A percentile compares a stretch with the other conserved stretches of the same genome.
These are phyloP conservation scores for Penstemon newberryi DNA, from an alignment of 257 asterid species.

Conservation along the genomic window DNA sequence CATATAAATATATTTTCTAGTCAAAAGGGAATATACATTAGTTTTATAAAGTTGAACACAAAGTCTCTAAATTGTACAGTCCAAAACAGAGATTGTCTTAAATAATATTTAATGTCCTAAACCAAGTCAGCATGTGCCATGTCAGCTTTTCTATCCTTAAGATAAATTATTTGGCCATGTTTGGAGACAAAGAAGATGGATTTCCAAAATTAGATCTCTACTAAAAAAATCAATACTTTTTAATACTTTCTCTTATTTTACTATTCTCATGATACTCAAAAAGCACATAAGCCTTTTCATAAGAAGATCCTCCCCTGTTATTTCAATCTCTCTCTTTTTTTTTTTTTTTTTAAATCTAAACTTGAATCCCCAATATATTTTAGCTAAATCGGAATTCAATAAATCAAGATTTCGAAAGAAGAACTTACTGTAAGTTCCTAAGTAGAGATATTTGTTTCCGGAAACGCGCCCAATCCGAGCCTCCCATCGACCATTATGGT, in stretches of 20 bases:
- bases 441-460: conserved; percentile 84
- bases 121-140: conserved; percentile 39
- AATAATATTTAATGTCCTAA: conserved; percentile 21
- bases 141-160: conserved; percentile 33
- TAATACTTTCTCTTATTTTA: background rate
- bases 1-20: conserved; percentile 12
- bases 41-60: conserved; percentile 36
- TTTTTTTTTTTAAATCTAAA: background rate
- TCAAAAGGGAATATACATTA: conserved; percentile 41
- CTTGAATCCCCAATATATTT: background rate
- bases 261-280: background rate
- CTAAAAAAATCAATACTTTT: background rate
- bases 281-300: background rate
- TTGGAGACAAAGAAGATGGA: conserved; percentile 29
- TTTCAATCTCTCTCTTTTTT: background rate
- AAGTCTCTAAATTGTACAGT: conserved; percentile 27
- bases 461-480: conserved; percentile 86
- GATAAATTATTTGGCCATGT: conserved; percentile 20
- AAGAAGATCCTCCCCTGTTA: background rate
- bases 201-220: conserved; percentile 33
- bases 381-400: background rate
- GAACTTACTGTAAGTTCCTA: conserved; percentile 65
- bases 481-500: conserved; percentile 98
- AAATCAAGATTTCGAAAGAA: background rate
- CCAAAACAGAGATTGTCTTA: conserved; percentile 38